Conservation (phyloP, 495 filamentous ascomycete species). For the Penicillium nucicola region DNA sequence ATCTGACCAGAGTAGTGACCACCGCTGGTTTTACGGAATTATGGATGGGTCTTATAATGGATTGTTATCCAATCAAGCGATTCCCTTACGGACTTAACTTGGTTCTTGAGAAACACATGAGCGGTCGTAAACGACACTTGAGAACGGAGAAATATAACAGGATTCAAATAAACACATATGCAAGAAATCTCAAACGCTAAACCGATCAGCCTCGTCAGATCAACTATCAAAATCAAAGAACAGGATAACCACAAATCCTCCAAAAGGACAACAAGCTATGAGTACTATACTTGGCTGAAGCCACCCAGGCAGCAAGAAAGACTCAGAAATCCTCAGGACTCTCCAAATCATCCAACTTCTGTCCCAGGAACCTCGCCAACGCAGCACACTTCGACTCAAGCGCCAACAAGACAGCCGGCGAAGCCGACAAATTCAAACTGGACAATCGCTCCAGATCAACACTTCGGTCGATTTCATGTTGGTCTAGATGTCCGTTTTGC, state of each 20-base stretch:
- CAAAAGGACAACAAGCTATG: too few relatives aligned
- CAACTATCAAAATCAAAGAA: background rate
- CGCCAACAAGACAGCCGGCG: slow-evolving; percentile 39
- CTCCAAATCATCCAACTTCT: slow-evolving; percentile 43
- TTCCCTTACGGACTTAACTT: too few relatives aligned
- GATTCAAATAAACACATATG: too few relatives aligned
- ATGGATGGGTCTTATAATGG: too few relatives aligned
- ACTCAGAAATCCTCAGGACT: slow-evolving; percentile 45
- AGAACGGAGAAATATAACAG: too few relatives aligned
- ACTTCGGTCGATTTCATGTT: slow-evolving; percentile 43
- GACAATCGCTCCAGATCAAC: slow-evolving; percentile 39
- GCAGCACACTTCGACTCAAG: slow-evolving; percentile 47
- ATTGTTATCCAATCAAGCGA: too few relatives aligned
- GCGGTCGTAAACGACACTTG: too few relatives aligned
- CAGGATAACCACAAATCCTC: background rate
- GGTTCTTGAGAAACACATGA: too few relatives aligned
- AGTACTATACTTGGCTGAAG: too few relatives aligned
- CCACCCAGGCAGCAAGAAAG: too few relatives aligned
- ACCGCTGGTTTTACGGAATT: too few relatives aligned
- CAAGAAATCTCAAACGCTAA: background rate
- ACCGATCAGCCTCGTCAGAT: background rate
- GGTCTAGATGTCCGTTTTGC: slow-evolving; percentile 30
- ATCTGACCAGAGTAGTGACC: too few relatives aligned
- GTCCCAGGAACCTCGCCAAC: slow-evolving; percentile 38
- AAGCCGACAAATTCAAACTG: slow-evolving; percentile 41